Conservation (phyloP, 2,329 filamentous ascomycete species). For the Juglanconis oblonga region DNA sequence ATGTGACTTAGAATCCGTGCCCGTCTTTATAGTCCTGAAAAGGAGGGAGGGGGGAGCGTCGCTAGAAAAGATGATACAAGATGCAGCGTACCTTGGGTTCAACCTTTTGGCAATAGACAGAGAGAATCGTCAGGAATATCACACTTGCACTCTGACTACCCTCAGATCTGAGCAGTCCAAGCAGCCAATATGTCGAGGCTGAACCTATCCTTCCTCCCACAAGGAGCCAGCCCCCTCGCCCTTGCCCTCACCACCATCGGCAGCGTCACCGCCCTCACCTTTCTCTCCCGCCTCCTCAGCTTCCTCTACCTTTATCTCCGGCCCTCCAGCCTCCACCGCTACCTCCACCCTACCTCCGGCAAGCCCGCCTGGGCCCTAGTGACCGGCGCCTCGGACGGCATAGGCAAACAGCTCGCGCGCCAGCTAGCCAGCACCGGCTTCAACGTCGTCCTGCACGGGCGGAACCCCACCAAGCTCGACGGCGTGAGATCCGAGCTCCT, state of each 20-base stretch:
- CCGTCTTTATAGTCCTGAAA: too few relatives aligned
- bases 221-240: too few relatives aligned
- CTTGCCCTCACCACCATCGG: neutral
- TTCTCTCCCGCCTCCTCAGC: conserved; percentile 18
- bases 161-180: too few relatives aligned
- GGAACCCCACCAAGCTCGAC: conserved; percentile 46
- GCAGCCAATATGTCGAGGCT: too few relatives aligned
- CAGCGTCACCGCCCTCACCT: neutral
- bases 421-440: conserved; percentile 51
- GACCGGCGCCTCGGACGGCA: conserved; percentile 54
- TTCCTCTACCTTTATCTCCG: conserved; percentile 11
- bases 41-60: too few relatives aligned
- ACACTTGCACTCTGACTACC: too few relatives aligned
- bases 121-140: too few relatives aligned
- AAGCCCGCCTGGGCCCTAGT: conserved; percentile 42
- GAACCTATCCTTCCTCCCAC: too few relatives aligned
- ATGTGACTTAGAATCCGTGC: too few relatives aligned
- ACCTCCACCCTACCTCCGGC: conserved; percentile 20
- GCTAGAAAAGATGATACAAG: too few relatives aligned
- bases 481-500: conserved; percentile 37
- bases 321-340: conserved; percentile 23
- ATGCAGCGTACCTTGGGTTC: too few relatives aligned
- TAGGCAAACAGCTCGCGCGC: conserved; percentile 48
- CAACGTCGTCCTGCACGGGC: conserved; percentile 57
- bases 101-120: too few relatives aligned